phyloP scores from a whole-genome alignment of 1,284 basidiomycete species.

The Leccinum pallidistipes region DNA sequence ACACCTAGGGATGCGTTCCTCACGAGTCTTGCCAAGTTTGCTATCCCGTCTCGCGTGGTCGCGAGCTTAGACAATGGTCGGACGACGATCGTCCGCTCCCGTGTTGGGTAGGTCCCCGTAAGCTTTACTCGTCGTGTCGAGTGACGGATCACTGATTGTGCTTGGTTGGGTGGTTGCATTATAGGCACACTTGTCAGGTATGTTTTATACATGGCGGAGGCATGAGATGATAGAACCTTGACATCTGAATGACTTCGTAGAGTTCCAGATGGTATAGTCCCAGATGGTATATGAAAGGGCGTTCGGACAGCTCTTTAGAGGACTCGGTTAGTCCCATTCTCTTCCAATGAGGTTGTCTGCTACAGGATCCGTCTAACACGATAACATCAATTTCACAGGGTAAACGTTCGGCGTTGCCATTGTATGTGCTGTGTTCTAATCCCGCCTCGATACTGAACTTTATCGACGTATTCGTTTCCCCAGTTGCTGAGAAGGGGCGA shows the following conservation, averaged over 20 bases:
- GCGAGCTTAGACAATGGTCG: slow-evolving; percentile 62
- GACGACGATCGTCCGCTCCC: too few species aligned
- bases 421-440: slow-evolving; percentile 24
- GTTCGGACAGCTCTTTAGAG: slow-evolving; percentile 19
- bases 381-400: slow-evolving; percentile 5
- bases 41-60: slow-evolving; percentile 86
- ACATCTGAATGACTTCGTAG: slow-evolving; percentile 6
- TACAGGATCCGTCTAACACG: neutral
- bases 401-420: slow-evolving; percentile 22
- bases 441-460: slow-evolving; percentile 21
- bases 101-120: slow-evolving; percentile 14
- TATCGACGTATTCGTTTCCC: slow-evolving; percentile 12
- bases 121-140: neutral
- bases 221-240: neutral
- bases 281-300: slow-evolving; percentile 19
- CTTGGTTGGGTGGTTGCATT: slow-evolving; percentile 13
- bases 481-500: slow-evolving; percentile 14
- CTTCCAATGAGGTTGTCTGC: neutral
- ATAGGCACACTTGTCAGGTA: slow-evolving; percentile 18
- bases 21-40: slow-evolving; percentile 82
- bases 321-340: slow-evolving; percentile 16
- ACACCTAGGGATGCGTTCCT: slow-evolving; percentile 95
- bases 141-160: neutral
- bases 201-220: neutral
- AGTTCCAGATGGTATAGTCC: slow-evolving; percentile 2